These are phyloP conservation scores for Pyrenochaeta sp. DNA, from an alignment of 2,329 filamentous ascomycete genomes.

Conservation along the genomic window DNA sequence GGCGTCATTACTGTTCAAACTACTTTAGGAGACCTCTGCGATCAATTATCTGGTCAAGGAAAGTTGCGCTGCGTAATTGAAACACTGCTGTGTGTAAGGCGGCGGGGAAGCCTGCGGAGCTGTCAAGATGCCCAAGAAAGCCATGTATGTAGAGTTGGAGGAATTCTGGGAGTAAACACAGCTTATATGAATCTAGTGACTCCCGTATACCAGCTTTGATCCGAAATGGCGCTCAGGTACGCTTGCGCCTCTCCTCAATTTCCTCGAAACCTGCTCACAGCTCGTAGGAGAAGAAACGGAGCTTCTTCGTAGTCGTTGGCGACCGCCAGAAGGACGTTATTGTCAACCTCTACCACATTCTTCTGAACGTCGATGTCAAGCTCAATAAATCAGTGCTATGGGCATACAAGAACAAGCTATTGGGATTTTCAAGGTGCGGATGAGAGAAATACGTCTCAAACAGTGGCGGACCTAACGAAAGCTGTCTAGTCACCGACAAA, in stretches of 20 bases:
- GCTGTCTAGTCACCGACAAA: constrained; percentile 80
- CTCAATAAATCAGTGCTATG: constrained; percentile 96
- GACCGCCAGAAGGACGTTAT: constrained; percentile 96
- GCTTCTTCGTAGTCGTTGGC: constrained; percentile 96
- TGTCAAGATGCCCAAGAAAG: constrained; percentile 50
- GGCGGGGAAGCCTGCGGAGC: constrained; percentile 44
- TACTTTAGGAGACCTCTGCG: constrained; percentile 3
- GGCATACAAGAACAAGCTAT: constrained; percentile 98
- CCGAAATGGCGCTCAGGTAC: constrained; percentile 50
- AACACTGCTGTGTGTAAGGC: constrained; percentile 16
- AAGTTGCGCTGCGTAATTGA: constrained; percentile 6
- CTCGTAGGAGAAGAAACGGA: constrained; percentile 85
- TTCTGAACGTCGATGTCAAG: constrained; percentile 88
- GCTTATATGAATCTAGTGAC: constrained; percentile 38
- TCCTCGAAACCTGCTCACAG: constrained; percentile 17
- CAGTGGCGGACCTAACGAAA: not conserved
- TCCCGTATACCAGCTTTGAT: constrained; percentile 52
- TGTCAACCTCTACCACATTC: constrained; percentile 92
- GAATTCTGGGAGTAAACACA: not conserved
- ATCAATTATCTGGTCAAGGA: not conserved
- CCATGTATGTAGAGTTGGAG: constrained; percentile 37
- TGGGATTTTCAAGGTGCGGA: constrained; percentile 81
- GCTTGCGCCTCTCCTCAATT: constrained; percentile 1
- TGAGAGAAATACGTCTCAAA: not conserved
- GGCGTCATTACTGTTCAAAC: not conserved